These are phyloP conservation scores for Botrytis hyacinthi DNA, from an alignment of 2,329 filamentous ascomycete genomes.

Conservation along the genomic window DNA sequence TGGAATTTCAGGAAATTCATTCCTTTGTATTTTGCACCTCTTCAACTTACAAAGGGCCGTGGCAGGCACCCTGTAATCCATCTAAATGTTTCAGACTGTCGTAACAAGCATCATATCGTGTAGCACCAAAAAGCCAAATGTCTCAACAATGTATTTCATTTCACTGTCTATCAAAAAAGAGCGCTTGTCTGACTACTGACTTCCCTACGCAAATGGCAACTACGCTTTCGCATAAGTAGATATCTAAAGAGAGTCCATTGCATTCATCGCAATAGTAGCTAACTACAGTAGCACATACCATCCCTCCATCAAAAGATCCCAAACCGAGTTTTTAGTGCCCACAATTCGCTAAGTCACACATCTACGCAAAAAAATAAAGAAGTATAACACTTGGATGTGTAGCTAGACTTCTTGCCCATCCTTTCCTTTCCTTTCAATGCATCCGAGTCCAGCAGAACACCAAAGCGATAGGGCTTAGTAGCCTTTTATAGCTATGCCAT, in stretches of 20 bases:
- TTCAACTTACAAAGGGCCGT: background rate
- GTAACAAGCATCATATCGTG: background rate
- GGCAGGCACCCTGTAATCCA: background rate
- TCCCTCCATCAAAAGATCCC: slow-evolving; percentile 5
- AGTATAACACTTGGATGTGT: slow-evolving; percentile 3
- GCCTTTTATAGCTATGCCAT: slow-evolving; percentile 7
- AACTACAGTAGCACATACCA: slow-evolving; percentile 3
- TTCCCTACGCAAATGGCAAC: slow-evolving; percentile 3
- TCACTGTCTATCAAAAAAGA: background rate
- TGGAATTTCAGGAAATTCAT: background rate
- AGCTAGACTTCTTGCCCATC: slow-evolving; percentile 2
- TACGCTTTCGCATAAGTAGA: background rate
- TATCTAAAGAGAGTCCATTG: slow-evolving; percentile 5
- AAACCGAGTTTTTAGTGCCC: slow-evolving; percentile 15
- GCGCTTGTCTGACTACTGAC: background rate
- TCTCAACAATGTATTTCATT: slow-evolving; percentile 1
- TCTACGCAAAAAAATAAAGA: slow-evolving; percentile 16
- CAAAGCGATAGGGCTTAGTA: slow-evolving; percentile 27
- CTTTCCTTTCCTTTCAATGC: background rate
- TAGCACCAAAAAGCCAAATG: background rate
- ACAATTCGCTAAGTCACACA: slow-evolving; percentile 14
- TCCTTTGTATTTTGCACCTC: background rate
- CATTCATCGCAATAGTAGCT: slow-evolving; percentile 8
- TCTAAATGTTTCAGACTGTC: background rate
- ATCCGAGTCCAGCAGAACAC: slow-evolving; percentile 14